A percentile compares a stretch with the other conserved stretches of the same genome.
phyloP scores from a whole-genome alignment of 2,329 filamentous ascomycete genomes.

The Trematosphaeria pertusa region DNA sequence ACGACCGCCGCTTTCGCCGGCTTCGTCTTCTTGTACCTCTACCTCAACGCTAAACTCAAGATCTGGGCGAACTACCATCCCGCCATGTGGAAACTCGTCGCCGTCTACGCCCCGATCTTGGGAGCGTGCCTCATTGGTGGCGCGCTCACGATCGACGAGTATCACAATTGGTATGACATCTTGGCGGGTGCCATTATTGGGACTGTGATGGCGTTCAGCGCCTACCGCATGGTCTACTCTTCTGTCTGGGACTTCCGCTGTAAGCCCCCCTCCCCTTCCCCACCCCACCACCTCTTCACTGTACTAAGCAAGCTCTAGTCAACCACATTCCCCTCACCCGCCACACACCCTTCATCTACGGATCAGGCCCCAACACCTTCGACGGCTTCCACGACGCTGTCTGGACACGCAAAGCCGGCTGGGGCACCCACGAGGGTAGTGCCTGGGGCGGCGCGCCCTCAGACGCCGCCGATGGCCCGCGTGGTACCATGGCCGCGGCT shows the following conservation, averaged over 20 bases:
- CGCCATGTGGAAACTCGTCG: conserved; percentile 75
- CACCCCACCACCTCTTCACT: too few species aligned
- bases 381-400: conserved; percentile 60
- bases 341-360: conserved; percentile 62
- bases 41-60: conserved; percentile 81
- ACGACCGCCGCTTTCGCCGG: conserved; percentile 76
- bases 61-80: conserved; percentile 76
- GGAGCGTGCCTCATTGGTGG: conserved; percentile 73
- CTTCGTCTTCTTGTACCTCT: conserved; percentile 73
- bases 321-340: conserved; percentile 71
- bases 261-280: conserved; percentile 9
- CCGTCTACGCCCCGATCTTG: conserved; percentile 69
- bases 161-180: conserved; percentile 79
- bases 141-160: conserved; percentile 73
- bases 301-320: conserved; percentile 24
- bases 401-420: conserved; percentile 67
- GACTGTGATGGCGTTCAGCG: conserved; percentile 67
- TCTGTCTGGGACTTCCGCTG: conserved; percentile 72
- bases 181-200: conserved; percentile 71
- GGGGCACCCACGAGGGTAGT: conserved; percentile 57
- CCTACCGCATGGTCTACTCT: conserved; percentile 73
- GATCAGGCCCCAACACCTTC: conserved; percentile 45
- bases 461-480: conserved; percentile 49
- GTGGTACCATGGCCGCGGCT: conserved; percentile 38
- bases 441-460: conserved; percentile 52